Percentiles rank a stretch among this genome's conserved stretches.
These are phyloP conservation scores for Botryotinia calthae DNA, from an alignment of 2,329 filamentous ascomycete species.

Conservation along the genomic window DNA sequence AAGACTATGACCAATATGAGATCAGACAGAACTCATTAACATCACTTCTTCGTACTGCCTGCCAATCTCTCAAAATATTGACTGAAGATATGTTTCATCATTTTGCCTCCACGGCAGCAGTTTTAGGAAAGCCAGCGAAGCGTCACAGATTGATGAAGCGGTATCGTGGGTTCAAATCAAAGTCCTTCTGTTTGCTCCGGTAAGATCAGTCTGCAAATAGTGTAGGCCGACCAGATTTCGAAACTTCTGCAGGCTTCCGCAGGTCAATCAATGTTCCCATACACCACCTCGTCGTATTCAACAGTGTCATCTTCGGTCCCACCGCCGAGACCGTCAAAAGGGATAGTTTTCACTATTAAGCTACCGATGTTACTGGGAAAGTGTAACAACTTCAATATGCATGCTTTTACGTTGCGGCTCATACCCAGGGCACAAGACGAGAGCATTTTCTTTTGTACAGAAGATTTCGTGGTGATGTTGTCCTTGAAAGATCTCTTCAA, in stretches of 20 bases:
- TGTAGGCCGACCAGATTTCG: neutral
- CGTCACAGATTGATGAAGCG: neutral
- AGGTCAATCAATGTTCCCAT: neutral
- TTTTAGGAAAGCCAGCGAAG: neutral
- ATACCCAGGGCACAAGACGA: neutral
- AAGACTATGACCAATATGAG: neutral
- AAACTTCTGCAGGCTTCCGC: neutral
- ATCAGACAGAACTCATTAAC: neutral
- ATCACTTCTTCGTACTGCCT: neutral
- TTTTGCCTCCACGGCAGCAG: neutral
- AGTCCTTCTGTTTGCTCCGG: neutral
- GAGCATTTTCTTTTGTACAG: neutral
- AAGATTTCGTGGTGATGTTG: neutral
- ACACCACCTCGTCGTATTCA: neutral
- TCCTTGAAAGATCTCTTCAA: neutral
- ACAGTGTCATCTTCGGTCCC: neutral
- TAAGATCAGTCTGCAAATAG: neutral
- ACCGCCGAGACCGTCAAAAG: neutral
- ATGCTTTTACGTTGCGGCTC: neutral
- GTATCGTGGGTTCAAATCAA: neutral
- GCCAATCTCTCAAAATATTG: neutral
- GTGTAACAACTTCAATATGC: neutral
- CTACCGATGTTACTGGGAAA: neutral
- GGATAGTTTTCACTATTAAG: neutral
- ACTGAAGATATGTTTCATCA: neutral